Evolutionary conservation across 768 basidiomycete genomes (phyloP).

Genomic region (Trametes cinnabarina): DNA sequence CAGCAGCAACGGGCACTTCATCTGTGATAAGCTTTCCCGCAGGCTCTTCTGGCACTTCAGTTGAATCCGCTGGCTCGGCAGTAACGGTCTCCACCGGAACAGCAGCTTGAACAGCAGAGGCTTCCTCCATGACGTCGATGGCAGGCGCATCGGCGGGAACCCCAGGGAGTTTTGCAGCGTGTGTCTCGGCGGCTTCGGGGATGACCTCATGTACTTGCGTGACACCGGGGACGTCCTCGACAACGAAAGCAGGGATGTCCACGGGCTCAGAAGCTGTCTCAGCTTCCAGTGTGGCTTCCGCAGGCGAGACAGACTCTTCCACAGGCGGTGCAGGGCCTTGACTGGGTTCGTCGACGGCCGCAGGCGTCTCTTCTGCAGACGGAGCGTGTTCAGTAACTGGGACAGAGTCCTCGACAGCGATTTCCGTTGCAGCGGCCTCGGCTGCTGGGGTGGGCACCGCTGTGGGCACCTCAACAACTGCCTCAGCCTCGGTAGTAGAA

Average conservation of each 20-base stretch:
- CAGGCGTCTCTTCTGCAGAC: no score
- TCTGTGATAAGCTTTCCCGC: background rate
- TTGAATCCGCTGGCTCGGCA: background rate
- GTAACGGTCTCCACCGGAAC: background rate
- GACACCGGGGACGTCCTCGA: constrained; percentile 4
- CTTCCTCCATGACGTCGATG: background rate
- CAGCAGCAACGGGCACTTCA: no score
- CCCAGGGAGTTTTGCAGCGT: background rate
- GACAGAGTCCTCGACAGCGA: no score
- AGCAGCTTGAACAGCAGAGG: background rate
- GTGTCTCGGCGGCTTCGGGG: background rate
- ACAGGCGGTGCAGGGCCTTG: background rate
- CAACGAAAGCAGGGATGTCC: background rate
- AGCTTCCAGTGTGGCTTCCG: background rate
- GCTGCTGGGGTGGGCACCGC: no score
- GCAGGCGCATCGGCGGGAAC: background rate
- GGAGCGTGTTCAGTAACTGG: no score
- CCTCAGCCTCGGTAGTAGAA: no score
- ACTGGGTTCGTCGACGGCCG: background rate
- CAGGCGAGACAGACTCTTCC: background rate
- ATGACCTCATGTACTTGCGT: background rate
- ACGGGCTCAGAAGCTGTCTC: background rate
- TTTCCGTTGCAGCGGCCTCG: no score
- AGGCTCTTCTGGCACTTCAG: background rate
- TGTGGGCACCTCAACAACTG: no score